Percentiles rank a stretch among this genome's conserved stretches.
Evolutionary conservation across 108 stramenopile genomes (phyloP).

Genomic region (Conticribra guillardii): DNA sequence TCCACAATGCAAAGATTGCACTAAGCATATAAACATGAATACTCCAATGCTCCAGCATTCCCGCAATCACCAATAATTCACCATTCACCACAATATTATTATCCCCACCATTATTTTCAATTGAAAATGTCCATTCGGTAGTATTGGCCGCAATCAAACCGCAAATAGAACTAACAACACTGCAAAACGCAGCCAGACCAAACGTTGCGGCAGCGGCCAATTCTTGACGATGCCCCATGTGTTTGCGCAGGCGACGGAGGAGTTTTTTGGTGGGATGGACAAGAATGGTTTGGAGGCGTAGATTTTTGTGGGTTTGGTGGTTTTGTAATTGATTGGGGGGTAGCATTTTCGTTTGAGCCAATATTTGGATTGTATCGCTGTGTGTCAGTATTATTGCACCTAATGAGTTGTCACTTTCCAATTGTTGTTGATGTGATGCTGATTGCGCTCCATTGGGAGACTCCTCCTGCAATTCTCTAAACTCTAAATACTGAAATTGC

Average conservation of each 20-base stretch:
- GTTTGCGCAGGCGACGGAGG: constrained; percentile 29
- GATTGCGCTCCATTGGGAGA: background rate
- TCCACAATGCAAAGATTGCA: constrained; percentile 40
- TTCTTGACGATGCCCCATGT: constrained; percentile 40
- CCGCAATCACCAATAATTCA: constrained; percentile 2
- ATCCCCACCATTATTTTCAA: background rate
- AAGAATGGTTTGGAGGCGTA: no score
- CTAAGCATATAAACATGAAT: constrained; percentile 41
- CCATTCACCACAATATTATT: background rate
- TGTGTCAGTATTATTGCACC: no score
- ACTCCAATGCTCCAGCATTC: constrained; percentile 18
- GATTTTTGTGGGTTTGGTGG: no score
- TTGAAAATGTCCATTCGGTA: constrained; percentile 1
- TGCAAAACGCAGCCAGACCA: constrained; percentile 25
- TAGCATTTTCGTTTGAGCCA: no score
- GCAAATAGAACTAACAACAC: constrained; percentile 12
- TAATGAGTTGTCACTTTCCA: no score
- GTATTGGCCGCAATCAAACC: constrained; percentile 16
- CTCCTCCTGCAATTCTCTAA: background rate
- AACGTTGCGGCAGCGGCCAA: constrained; percentile 31
- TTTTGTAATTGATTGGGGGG: no score
- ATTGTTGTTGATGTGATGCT: no score
- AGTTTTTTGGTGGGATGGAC: constrained; percentile 18
- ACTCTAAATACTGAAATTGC: background rate
- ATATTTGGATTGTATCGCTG: no score